phyloP scores from a whole-genome alignment of 306 rosid genomes.

The Begonia loranthoides region DNA sequence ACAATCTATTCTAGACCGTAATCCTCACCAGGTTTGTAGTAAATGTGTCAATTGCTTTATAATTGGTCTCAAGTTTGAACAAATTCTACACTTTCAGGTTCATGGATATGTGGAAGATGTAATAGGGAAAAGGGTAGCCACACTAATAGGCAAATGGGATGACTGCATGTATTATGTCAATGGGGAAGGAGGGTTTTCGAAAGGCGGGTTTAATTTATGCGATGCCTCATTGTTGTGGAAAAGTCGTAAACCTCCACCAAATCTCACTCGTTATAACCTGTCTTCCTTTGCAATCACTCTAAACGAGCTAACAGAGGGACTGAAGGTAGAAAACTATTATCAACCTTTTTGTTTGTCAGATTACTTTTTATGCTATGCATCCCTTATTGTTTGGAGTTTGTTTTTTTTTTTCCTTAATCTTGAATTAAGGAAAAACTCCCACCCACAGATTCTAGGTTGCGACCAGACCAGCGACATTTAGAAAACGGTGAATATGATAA shows the following conservation, averaged over 20 bases:
- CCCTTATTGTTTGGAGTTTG: conserved; percentile 38
- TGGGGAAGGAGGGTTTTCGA: conserved; percentile 49
- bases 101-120: conserved; percentile 76
- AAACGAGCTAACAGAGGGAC: conserved; percentile 68
- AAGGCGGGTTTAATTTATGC: conserved; percentile 28
- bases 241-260: conserved; percentile 49
- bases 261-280: conserved; percentile 87
- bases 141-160: conserved; percentile 91
- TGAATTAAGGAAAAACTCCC: conserved; percentile 99
- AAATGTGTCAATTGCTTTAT: too few relatives aligned
- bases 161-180: conserved; percentile 51
- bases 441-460: conserved; percentile 93
- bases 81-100: conserved; percentile 24
- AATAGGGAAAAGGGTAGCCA: conserved; percentile 47
- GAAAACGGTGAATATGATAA: conserved; percentile 95
- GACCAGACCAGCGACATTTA: conserved; percentile 95
- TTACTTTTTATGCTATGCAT: conserved; percentile 32
- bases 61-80: neutral
- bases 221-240: conserved; percentile 59
- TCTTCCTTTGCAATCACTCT: conserved; percentile 83
- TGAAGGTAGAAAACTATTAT: conserved; percentile 48
- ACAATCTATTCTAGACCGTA: conserved; percentile 86
- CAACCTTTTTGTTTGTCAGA: conserved; percentile 4
- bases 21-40: conserved; percentile 80
- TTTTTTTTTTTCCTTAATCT: conserved; percentile 91